Evolutionary conservation across 441 rosid genomes (phyloP).

Genomic region (Croton setiger): DNA sequence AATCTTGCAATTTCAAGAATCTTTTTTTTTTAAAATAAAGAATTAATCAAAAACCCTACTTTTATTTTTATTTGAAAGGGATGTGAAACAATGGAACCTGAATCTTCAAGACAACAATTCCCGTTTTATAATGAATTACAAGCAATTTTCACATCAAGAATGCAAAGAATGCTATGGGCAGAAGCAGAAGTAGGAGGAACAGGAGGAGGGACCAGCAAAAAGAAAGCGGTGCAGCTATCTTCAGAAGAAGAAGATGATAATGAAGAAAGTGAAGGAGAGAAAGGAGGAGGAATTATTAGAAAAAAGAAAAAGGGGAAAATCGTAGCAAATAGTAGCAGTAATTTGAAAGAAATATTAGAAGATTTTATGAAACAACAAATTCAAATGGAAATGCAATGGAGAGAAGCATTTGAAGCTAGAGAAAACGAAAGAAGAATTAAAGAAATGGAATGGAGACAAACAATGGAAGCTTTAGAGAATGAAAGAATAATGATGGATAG

Average conservation of each 20-base stretch:
- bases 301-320: slow-evolving; percentile 52
- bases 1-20: neutral
- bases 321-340: slow-evolving; percentile 17
- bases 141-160: slow-evolving; percentile 55
- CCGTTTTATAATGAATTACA: slow-evolving; percentile 77
- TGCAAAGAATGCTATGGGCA: slow-evolving; percentile 74
- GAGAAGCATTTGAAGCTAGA: slow-evolving; percentile 66
- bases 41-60: slow-evolving; percentile 17
- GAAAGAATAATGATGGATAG: slow-evolving; percentile 81
- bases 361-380: slow-evolving; percentile 82
- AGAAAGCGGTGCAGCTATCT: slow-evolving; percentile 50
- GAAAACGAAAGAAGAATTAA: slow-evolving; percentile 65
- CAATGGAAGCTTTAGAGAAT: slow-evolving; percentile 75
- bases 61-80: slow-evolving; percentile 38
- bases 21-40: neutral
- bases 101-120: slow-evolving; percentile 71
- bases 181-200: slow-evolving; percentile 71
- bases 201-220: slow-evolving; percentile 42
- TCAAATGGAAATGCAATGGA: slow-evolving; percentile 81
- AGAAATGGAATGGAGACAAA: slow-evolving; percentile 89
- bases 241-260: slow-evolving; percentile 73
- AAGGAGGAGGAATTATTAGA: slow-evolving; percentile 24
- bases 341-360: slow-evolving; percentile 52
- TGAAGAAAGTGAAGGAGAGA: slow-evolving; percentile 64
- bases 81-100: slow-evolving; percentile 74